phyloP scores from a whole-genome alignment of 805 yeast genomes.

The Saccharomycopsis sp. region DNA sequence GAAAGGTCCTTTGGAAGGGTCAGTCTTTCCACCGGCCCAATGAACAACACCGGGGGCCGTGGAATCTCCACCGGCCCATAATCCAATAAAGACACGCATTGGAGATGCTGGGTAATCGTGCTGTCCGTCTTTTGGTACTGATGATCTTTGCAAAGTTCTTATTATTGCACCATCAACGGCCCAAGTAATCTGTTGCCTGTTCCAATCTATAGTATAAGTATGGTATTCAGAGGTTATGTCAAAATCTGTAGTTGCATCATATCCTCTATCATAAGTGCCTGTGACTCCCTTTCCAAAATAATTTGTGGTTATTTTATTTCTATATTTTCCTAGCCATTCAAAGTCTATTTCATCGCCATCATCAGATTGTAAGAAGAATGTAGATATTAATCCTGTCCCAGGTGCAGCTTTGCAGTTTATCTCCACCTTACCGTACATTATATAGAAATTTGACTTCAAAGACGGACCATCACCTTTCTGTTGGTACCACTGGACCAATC shows the following conservation, averaged over 20 bases:
- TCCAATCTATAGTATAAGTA: conserved; percentile 66
- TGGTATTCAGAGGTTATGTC: conserved; percentile 46
- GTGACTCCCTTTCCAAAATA: conserved; percentile 61
- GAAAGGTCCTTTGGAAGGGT: conserved; percentile 41
- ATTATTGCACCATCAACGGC: conserved; percentile 49
- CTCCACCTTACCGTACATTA: conserved; percentile 67
- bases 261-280: conserved; percentile 58
- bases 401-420: conserved; percentile 49
- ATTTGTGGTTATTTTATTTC: conserved; percentile 51
- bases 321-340: conserved; percentile 65
- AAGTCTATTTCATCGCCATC: conserved; percentile 68
- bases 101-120: conserved; percentile 63
- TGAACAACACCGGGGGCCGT: conserved; percentile 45
- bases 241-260: conserved; percentile 37
- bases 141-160: conserved; percentile 42
- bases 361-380: conserved; percentile 56
- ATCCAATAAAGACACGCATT: conserved; percentile 38
- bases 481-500: conserved; percentile 43
- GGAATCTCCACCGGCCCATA: conserved; percentile 48
- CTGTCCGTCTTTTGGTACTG: conserved; percentile 48
- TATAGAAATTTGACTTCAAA: conserved; percentile 52
- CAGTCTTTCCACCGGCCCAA: conserved; percentile 59
- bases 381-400: conserved; percentile 59
- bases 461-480: conserved; percentile 56
- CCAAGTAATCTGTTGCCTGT: conserved; percentile 46